Base-by-base conservation (phyloP, 768 basidiomycete genomes). In the Sutorius australiensis region DNA sequence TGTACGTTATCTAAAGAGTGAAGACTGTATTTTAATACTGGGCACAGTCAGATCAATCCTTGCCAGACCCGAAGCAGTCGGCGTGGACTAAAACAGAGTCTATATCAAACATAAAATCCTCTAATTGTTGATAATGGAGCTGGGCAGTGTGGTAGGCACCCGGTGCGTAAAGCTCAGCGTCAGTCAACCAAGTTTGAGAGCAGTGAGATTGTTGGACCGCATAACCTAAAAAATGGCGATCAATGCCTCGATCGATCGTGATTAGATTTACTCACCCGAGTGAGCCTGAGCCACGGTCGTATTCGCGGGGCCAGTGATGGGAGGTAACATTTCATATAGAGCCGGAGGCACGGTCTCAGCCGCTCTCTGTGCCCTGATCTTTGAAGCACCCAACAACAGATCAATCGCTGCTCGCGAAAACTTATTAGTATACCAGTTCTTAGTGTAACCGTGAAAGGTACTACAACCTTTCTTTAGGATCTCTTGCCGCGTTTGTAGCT, bases 391-490 rank as follows among this genome's bases (percentile, higher is more conserved):
- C 2, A 1, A 31, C 12, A 60, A 50, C 11, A 61, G 36, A 12
- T 42, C 36, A 14, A 31, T 56, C 31, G 51, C 61, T 62, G 48
- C 14, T 6, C 24, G 12, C 5, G 42, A 1, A 24, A 46, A 31
- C 30, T 2, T 5, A 21, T 62, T 12, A 62, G 54, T 34, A 48
- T 7, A 62, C 48, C 30, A 39, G n/a, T 11, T 2, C 28, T 11
- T 12, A 5, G 7, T 6, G 19, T 14, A 14, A 28, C 14, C 3
- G n/a, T 11, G 21, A 24, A 8, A 32, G 24, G 24, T 4, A 51
- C 14, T 2, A 17, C 51, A 53, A 63, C 66, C 67, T 62, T 56
- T 62, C n/a, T 12, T 47, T 17, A 67, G 32, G 32, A 56, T 53
- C 9, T 67, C 67, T 1, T 63, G 46, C 8, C 66, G 62, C 10